Percentiles rank a stretch among this genome's conserved stretches.
phyloP scores from a whole-genome alignment of 352 stramenopile species.

The Plasmopara halstedii region DNA sequence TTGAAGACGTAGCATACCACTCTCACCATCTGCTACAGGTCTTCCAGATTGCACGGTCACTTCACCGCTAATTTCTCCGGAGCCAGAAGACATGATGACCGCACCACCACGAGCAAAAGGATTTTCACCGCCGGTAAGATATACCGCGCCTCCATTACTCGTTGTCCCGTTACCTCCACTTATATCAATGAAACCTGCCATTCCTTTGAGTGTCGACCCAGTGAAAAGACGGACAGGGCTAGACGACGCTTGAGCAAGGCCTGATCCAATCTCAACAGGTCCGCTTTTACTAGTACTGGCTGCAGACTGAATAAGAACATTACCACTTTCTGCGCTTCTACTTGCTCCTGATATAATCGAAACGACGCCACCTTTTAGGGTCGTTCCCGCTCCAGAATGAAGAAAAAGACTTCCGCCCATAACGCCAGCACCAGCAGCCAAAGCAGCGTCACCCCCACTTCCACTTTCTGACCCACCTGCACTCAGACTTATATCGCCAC shows the following conservation, averaged over 20 bases:
- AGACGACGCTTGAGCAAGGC: slow-evolving; percentile 15
- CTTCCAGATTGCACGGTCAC: slow-evolving; percentile 19
- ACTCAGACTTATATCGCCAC: slow-evolving; percentile 16
- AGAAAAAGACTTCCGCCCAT: slow-evolving; percentile 19
- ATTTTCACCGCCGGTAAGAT: slow-evolving; percentile 15
- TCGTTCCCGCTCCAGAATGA: slow-evolving; percentile 16
- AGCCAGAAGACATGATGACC: slow-evolving; percentile 14
- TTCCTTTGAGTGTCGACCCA: slow-evolving; percentile 15
- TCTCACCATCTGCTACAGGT: slow-evolving; percentile 12
- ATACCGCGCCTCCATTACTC: slow-evolving; percentile 10
- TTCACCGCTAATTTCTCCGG: slow-evolving; percentile 12
- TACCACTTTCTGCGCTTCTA: slow-evolving; percentile 15
- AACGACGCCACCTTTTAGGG: slow-evolving; percentile 19
- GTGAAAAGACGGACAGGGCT: slow-evolving; percentile 23
- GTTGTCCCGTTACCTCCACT: slow-evolving; percentile 14
- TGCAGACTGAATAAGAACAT: slow-evolving; percentile 20
- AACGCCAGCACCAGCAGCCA: slow-evolving; percentile 14
- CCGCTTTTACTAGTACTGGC: slow-evolving; percentile 19
- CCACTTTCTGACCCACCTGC: slow-evolving; percentile 15
- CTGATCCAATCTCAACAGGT: slow-evolving; percentile 21
- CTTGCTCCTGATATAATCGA: slow-evolving; percentile 18
- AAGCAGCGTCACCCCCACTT: slow-evolving; percentile 8
- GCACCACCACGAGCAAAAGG: slow-evolving; percentile 12
- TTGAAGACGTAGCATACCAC: slow-evolving; percentile 16
- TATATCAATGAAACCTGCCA: slow-evolving; percentile 27